Evolutionary conservation across 2,329 filamentous ascomycete species (phyloP).

Genomic region (Ophiosphaerella narmari): DNA sequence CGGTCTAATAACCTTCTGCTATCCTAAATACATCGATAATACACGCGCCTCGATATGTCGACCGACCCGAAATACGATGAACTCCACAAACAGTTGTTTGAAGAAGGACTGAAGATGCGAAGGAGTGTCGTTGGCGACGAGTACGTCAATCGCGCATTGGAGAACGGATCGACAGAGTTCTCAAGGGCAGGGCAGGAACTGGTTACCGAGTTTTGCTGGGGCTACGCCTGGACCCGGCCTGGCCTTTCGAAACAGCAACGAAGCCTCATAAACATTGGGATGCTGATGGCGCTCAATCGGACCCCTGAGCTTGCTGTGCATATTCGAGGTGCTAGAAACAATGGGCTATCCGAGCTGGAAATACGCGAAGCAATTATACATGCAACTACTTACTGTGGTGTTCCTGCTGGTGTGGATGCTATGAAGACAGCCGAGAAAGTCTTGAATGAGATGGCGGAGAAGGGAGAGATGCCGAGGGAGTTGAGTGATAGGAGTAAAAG

Average conservation of each 20-base stretch:
- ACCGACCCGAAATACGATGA: slow-evolving; percentile 49
- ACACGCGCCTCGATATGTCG: slow-evolving; percentile 38
- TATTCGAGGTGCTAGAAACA: slow-evolving; percentile 66
- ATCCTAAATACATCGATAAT: slow-evolving; percentile 7
- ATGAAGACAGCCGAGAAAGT: slow-evolving; percentile 58
- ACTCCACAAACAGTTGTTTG: slow-evolving; percentile 61
- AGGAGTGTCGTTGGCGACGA: slow-evolving; percentile 64
- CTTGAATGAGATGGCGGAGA: slow-evolving; percentile 57
- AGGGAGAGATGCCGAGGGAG: slow-evolving; percentile 47
- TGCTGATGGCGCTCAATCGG: slow-evolving; percentile 66
- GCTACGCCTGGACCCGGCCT: slow-evolving; percentile 65
- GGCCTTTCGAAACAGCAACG: slow-evolving; percentile 66
- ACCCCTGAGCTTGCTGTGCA: slow-evolving; percentile 65
- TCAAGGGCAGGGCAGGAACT: slow-evolving; percentile 65
- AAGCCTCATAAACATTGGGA: slow-evolving; percentile 66
- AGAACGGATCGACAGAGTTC: slow-evolving; percentile 63
- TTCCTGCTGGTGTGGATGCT: slow-evolving; percentile 60
- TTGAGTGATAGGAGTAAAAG: slow-evolving; percentile 36
- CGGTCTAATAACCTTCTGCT: not conserved
- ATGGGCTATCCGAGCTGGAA: slow-evolving; percentile 65
- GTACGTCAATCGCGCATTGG: slow-evolving; percentile 63
- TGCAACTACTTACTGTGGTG: slow-evolving; percentile 58
- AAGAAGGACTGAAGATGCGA: slow-evolving; percentile 64
- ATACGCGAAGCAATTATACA: slow-evolving; percentile 64
- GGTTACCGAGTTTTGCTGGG: slow-evolving; percentile 69